These are phyloP conservation scores for Lecanicillium sp. DNA, from an alignment of 2,329 filamentous ascomycete species.

Conservation along the genomic window DNA sequence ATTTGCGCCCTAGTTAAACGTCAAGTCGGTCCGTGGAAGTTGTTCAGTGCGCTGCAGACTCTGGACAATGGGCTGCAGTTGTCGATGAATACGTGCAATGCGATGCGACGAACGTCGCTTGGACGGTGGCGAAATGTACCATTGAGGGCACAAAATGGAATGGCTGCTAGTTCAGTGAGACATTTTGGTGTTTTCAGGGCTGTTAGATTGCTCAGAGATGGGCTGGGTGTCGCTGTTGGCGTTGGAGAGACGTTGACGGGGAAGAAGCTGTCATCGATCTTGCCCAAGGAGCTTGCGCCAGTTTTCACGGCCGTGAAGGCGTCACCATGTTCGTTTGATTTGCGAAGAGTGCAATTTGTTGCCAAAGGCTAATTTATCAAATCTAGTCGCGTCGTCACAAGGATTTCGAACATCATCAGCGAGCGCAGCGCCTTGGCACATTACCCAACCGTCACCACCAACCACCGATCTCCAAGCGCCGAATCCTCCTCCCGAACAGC, in stretches of 20 bases:
- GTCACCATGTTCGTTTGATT: background rate
- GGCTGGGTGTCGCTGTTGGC: constrained; percentile 7
- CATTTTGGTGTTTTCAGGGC: constrained; percentile 7
- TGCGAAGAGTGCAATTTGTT: background rate
- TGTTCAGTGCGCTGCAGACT: too few species aligned
- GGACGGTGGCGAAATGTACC: too few species aligned
- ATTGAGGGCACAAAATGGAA: too few species aligned
- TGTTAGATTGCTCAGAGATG: constrained; percentile 6
- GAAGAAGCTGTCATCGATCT: constrained; percentile 5
- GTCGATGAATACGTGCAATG: constrained; percentile 5
- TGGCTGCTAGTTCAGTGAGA: background rate
- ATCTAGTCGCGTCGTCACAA: constrained; percentile 3
- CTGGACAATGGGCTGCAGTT: constrained; percentile 3
- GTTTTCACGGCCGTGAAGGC: constrained; percentile 1
- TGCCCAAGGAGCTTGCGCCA: constrained; percentile 7
- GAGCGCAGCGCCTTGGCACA: constrained; percentile 18
- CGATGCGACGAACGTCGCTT: constrained; percentile 5
- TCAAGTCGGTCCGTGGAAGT: too few species aligned
- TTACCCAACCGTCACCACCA: constrained; percentile 22
- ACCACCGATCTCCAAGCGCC: constrained; percentile 25
- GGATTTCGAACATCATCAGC: constrained; percentile 4
- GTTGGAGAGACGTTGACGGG: constrained; percentile 7
- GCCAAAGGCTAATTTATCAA: background rate
- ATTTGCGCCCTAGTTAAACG: too few species aligned
- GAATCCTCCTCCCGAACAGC: constrained; percentile 33